Base-by-base conservation (phyloP, 139 green algal species). In the Pedinophyceae sp. region DNA sequence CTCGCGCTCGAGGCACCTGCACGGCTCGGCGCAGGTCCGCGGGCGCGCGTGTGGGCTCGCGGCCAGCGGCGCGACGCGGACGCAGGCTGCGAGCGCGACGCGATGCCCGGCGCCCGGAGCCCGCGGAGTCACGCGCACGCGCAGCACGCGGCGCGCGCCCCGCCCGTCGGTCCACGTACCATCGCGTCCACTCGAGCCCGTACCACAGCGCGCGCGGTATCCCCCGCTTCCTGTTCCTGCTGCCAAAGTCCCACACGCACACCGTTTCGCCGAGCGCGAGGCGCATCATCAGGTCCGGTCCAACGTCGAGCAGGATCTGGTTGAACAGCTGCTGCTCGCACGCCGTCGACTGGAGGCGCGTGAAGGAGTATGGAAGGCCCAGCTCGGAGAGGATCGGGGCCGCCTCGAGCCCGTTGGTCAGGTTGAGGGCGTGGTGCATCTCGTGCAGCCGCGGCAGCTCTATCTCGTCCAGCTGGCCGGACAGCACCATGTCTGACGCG, bases 291-390 rank as follows among this genome's bases (percentile, higher is more conserved):
- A 87, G 46, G 24, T 65, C 60, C 7, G 72, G 56, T 39, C 84
- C 74, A 47, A 86, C 40, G 38, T 74, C 67, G 19, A 48, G 27
- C 23, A 84, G 47, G 7, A 85, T 52, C 7, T 60, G 34, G 55
- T 84, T 74, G 47, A 79, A 76, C 18, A 65, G 59, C 52, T 80
- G 66, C 57, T 86, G 77, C 63, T 87, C 79, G 47, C 74, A 80
- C 4, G 54, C 52, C 0, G 79, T 87, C 54, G 48, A 68, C 47
- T 70, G 64, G 43, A 86, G 70, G 28, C 78, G 71, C 18, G 72
- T 51, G 28, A 79, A 76, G 69, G 67, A 68, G 59, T 74, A 79
- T 16, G 62, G 58, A 38, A 85, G 48, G 6, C 51, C 47, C 18
- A 81, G 57, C 30, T 61, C n/a, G 1, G 69, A 30, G 30, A 87